These are phyloP conservation scores for Obelidium mucronatum DNA, from an alignment of 192 early-diverging fungal genomes.

Conservation along the genomic window DNA sequence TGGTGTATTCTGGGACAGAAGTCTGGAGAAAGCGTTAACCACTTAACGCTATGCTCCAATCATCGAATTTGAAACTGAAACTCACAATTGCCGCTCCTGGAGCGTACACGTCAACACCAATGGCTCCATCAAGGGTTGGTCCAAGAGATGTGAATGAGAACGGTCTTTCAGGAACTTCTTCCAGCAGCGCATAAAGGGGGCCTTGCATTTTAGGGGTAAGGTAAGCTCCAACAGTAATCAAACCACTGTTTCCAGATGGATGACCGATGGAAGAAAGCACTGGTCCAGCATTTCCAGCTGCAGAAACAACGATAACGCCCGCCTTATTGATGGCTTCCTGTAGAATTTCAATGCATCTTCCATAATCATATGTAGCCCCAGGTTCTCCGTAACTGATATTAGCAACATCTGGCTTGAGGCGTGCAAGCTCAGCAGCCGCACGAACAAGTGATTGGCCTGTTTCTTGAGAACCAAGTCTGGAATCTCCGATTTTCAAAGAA, in stretches of 20 bases:
- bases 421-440: conserved; percentile 70
- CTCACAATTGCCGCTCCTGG: conserved; percentile 94
- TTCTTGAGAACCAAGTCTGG: conserved; percentile 75
- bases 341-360: conserved; percentile 84
- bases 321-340: conserved; percentile 79
- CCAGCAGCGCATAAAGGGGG: conserved; percentile 85
- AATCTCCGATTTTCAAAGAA: conserved; percentile 92
- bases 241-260: conserved; percentile 62
- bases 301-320: conserved; percentile 85
- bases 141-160: conserved; percentile 94
- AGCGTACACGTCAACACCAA: conserved; percentile 69
- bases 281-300: conserved; percentile 94
- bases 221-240: conserved; percentile 94
- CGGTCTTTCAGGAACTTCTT: conserved; percentile 76
- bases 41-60: no score
- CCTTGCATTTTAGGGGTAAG: conserved; percentile 84
- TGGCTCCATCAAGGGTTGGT: conserved; percentile 83
- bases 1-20: conserved; percentile 83
- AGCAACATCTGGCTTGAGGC: conserved; percentile 54
- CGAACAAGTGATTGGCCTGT: conserved; percentile 83
- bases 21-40: no score
- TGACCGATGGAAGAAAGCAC: conserved; percentile 85
- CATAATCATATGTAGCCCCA: conserved; percentile 59
- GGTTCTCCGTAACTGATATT: conserved; percentile 49
- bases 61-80: no score